phyloP scores from a whole-genome alignment of 352 stramenopile species.

The Pythium biforme region DNA sequence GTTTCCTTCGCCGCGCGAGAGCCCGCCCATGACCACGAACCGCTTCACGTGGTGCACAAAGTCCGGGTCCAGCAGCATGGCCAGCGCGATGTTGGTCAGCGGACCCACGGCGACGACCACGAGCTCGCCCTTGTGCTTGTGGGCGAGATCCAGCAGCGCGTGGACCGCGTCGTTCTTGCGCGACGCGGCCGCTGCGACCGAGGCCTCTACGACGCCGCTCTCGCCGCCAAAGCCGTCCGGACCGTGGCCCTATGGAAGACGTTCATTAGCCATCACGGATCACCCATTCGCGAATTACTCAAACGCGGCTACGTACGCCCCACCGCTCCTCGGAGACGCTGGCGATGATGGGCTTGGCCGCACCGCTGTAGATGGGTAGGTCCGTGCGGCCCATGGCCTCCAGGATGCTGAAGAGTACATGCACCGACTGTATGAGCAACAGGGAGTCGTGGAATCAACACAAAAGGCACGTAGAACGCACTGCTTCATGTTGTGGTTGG shows the following conservation, averaged over 20 bases:
- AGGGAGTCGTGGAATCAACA: too few species aligned
- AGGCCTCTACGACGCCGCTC: slow-evolving; percentile 39
- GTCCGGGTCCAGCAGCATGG: slow-evolving; percentile 63
- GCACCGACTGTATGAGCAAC: too few species aligned
- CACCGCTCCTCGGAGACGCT: slow-evolving; percentile 66
- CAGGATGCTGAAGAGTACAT: slow-evolving; percentile 48
- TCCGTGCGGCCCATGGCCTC: slow-evolving; percentile 45
- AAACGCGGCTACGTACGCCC: slow-evolving; percentile 32
- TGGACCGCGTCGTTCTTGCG: slow-evolving; percentile 67
- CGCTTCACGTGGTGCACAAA: slow-evolving; percentile 64
- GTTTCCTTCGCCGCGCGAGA: slow-evolving; percentile 70
- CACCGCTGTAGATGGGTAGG: slow-evolving; percentile 63
- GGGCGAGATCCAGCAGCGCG: slow-evolving; percentile 53
- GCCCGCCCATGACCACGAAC: slow-evolving; percentile 73
- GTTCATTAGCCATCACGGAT: neutral
- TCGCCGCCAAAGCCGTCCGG: slow-evolving; percentile 67
- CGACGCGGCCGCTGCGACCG: slow-evolving; percentile 20
- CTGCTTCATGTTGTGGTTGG: slow-evolving; percentile 81
- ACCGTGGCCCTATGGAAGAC: slow-evolving; percentile 47
- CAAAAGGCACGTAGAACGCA: slow-evolving; percentile 24
- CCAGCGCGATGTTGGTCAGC: slow-evolving; percentile 78
- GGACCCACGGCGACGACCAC: slow-evolving; percentile 72
- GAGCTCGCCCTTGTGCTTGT: slow-evolving; percentile 63
- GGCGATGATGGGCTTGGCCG: slow-evolving; percentile 57
- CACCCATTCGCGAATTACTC: too few species aligned